Percentiles rank a stretch among this genome's conserved stretches.
Conservation (phyloP, 1,284 basidiomycete genomes). For the Quambalaria eucalypti region DNA sequence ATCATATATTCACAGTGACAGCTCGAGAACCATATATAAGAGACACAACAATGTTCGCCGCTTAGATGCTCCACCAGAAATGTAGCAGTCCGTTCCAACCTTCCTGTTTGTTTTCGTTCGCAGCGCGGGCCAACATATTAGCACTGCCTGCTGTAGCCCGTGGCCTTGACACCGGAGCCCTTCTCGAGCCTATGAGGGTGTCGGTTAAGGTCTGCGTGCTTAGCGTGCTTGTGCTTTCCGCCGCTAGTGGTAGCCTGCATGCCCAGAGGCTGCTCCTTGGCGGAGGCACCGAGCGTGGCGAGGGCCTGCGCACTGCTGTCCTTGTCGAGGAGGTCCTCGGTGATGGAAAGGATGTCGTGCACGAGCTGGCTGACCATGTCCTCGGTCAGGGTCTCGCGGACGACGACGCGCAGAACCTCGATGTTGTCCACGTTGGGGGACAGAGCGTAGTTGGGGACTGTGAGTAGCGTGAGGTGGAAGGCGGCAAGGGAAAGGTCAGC, state of each 20-base stretch:
- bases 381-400: constrained; percentile 36
- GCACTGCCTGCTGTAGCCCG: constrained; percentile 39
- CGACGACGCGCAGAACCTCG: constrained; percentile 43
- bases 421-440: constrained; percentile 24
- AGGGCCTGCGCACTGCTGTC: constrained; percentile 12
- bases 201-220: constrained; percentile 1
- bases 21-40: too few relatives aligned
- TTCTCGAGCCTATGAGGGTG: constrained; percentile 12
- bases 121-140: constrained; percentile 7
- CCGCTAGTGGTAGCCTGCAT: constrained; percentile 3
- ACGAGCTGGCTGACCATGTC: constrained; percentile 40
- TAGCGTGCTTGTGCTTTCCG: constrained; percentile 5
- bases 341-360: constrained; percentile 39
- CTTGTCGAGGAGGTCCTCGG: constrained; percentile 21
- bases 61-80: too few relatives aligned
- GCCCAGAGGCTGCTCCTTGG: constrained; percentile 13
- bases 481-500: neutral
- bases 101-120: too few relatives aligned
- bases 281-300: constrained; percentile 7
- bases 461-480: too few relatives aligned
- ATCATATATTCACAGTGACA: too few relatives aligned
- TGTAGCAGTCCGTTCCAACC: too few relatives aligned
- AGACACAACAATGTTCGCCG: too few relatives aligned
- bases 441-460: constrained; percentile 40
- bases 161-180: constrained; percentile 18